Conservation (phyloP, 352 stramenopile genomes). For the Elongisporangium prolatum region DNA sequence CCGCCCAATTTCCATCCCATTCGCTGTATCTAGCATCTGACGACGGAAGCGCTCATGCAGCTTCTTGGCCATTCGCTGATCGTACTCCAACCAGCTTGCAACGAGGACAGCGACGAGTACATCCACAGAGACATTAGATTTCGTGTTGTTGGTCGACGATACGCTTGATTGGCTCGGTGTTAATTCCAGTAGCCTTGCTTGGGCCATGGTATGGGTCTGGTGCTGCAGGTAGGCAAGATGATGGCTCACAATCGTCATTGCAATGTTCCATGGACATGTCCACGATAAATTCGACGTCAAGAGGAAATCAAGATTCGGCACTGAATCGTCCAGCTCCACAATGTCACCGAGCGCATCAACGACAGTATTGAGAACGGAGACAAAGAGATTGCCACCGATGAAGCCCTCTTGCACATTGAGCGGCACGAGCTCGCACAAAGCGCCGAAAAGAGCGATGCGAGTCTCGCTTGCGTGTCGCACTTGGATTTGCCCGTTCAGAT, state of each 20-base stretch:
- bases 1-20: not conserved
- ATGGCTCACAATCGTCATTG: not conserved
- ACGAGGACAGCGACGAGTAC: slow-evolving; percentile 44
- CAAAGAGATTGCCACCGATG: slow-evolving; percentile 32
- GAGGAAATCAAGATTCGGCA: slow-evolving; percentile 24
- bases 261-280: not conserved
- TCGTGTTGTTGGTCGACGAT: not conserved
- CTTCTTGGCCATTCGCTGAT: slow-evolving; percentile 31
- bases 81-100: slow-evolving; percentile 38
- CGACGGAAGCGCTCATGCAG: slow-evolving; percentile 45
- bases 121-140: slow-evolving; percentile 25
- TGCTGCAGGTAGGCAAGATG: not conserved
- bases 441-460: slow-evolving; percentile 48
- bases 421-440: slow-evolving; percentile 54
- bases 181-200: not conserved
- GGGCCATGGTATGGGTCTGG: not conserved
- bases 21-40: slow-evolving; percentile 14
- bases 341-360: slow-evolving; percentile 62
- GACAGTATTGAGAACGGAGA: slow-evolving; percentile 33
- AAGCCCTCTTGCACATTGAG: slow-evolving; percentile 16
- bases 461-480: slow-evolving; percentile 11
- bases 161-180: not conserved
- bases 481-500: not conserved
- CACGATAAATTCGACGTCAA: slow-evolving; percentile 8
- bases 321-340: slow-evolving; percentile 44